Evolutionary conservation across 78 protist species (phyloP).

Genomic region (Protostelium mycophagum): DNA sequence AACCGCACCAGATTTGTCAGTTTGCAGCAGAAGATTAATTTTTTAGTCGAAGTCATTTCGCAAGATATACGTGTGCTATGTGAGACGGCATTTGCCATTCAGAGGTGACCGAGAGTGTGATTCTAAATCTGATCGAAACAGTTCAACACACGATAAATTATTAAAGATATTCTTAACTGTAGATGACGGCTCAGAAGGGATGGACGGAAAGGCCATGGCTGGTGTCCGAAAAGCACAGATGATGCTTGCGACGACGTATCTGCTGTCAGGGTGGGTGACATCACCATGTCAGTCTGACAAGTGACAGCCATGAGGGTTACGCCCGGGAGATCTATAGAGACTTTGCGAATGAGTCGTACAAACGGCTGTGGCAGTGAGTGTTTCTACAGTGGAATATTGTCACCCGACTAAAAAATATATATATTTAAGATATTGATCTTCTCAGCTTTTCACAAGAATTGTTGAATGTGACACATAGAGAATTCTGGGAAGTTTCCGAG

Average conservation of each 20-base stretch:
- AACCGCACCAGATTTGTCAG: neutral
- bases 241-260: conserved; percentile 5
- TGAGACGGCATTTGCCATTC: neutral
- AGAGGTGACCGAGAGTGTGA: neutral
- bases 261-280: neutral
- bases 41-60: conserved; percentile 3
- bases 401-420: too few species aligned
- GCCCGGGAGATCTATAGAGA: conserved; percentile 2
- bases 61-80: conserved; percentile 10
- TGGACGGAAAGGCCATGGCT: neutral
- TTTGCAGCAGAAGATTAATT: neutral
- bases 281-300: neutral
- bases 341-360: neutral
- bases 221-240: conserved; percentile 4
- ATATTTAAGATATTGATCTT: neutral
- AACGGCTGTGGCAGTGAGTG: neutral
- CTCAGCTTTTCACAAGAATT: neutral
- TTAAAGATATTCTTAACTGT: neutral
- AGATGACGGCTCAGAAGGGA: neutral
- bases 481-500: conserved; percentile 23
- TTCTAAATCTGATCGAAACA: neutral
- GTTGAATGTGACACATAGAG: neutral
- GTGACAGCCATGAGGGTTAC: neutral
- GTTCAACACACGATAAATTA: neutral
- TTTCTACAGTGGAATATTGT: too few species aligned